Evolutionary conservation across 768 basidiomycete genomes (phyloP).

Genomic region (Obba rivulosa): DNA sequence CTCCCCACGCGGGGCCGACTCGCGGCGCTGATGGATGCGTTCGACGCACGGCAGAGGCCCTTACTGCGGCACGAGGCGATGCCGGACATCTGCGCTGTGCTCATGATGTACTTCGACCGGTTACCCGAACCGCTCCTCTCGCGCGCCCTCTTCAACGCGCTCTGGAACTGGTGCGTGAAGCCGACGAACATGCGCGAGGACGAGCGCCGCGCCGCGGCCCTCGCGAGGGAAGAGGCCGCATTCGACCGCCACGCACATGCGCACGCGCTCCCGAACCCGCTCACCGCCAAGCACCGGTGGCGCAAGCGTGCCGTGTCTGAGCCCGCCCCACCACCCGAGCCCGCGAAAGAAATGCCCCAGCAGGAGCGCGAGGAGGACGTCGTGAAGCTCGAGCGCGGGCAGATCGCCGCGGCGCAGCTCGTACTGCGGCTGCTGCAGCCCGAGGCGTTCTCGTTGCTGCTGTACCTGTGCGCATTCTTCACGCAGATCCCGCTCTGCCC

Average conservation of each 20-base stretch:
- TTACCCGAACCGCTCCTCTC: slow-evolving; percentile 44
- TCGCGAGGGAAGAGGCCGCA: slow-evolving; percentile 7
- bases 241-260: neutral
- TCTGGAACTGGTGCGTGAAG: slow-evolving; percentile 40
- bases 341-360: neutral
- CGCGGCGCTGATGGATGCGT: slow-evolving; percentile 32
- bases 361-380: slow-evolving; percentile 16
- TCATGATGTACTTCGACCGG: slow-evolving; percentile 42
- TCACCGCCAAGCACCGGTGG: neutral
- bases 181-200: slow-evolving; percentile 35
- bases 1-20: slow-evolving; percentile 36
- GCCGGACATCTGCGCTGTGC: slow-evolving; percentile 39
- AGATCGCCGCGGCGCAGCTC: slow-evolving; percentile 38
- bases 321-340: neutral
- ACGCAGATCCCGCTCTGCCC: slow-evolving; percentile 46
- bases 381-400: slow-evolving; percentile 26
- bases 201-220: slow-evolving; percentile 8
- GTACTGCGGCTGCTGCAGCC: slow-evolving; percentile 46
- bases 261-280: neutral
- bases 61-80: slow-evolving; percentile 31
- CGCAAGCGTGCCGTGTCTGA: neutral
- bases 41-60: slow-evolving; percentile 19
- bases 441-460: slow-evolving; percentile 34
- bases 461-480: slow-evolving; percentile 44
- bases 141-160: slow-evolving; percentile 32